Conservation (phyloP, 1,284 basidiomycete genomes). For the Ustilago lituana region DNA sequence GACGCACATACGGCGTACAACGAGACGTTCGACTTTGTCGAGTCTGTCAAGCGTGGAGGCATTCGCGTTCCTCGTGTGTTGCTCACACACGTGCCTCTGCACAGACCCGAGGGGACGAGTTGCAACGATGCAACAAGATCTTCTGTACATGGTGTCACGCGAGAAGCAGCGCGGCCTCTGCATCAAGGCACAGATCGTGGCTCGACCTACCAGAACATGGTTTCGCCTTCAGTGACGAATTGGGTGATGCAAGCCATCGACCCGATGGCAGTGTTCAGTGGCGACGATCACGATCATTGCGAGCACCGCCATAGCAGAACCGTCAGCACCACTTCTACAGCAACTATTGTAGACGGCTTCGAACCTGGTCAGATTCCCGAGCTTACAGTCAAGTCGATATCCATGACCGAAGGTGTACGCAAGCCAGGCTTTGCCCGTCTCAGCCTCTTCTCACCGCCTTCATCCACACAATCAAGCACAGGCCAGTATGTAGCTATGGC, state of each 20-base stretch:
- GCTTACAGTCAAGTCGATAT: constrained; percentile 59
- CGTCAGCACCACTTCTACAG: not conserved
- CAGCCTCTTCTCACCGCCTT: constrained; percentile 27
- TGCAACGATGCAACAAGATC: constrained; percentile 43
- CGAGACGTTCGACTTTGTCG: constrained; percentile 48
- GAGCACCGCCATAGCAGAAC: constrained; percentile 47
- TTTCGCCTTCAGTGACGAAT: constrained; percentile 33
- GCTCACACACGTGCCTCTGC: constrained; percentile 55
- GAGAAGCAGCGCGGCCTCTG: constrained; percentile 43
- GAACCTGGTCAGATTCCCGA: constrained; percentile 36
- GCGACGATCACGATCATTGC: constrained; percentile 63
- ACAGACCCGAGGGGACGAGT: constrained; percentile 20
- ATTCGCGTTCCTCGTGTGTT: constrained; percentile 41
- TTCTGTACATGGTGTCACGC: constrained; percentile 33
- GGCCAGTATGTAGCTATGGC: constrained; percentile 10
- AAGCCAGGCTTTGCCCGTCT: constrained; percentile 57
- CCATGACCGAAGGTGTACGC: constrained; percentile 58
- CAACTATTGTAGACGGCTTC: constrained; percentile 27
- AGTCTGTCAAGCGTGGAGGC: constrained; percentile 22
- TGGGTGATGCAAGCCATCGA: constrained; percentile 49
- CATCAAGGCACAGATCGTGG: constrained; percentile 50
- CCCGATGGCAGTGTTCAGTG: constrained; percentile 52
- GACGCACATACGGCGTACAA: constrained; percentile 37
- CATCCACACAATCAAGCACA: not conserved
- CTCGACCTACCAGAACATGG: constrained; percentile 58